Conservation (phyloP, 176 grass and related monocot genomes). For the Phoenix roebelenii region DNA sequence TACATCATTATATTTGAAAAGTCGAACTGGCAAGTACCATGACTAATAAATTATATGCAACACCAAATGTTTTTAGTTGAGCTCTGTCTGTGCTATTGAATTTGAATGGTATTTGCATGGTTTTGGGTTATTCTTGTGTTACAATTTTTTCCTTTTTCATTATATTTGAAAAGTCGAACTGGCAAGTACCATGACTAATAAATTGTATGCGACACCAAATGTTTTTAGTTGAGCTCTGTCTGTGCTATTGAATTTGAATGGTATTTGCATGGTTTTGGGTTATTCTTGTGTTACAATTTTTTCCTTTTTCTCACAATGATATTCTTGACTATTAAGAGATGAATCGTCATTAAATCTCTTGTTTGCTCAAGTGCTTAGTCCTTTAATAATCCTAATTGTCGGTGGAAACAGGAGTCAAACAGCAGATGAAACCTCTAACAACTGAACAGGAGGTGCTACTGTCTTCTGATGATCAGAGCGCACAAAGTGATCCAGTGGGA, state of each 20-base stretch:
- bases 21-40: conserved; percentile 1
- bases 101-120: no score
- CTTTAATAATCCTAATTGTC: background rate
- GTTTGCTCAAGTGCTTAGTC: no score
- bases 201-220: no score
- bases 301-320: conserved; percentile 1
- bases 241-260: no score
- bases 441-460: conserved; percentile 11
- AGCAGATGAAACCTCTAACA: conserved; percentile 28
- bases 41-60: no score
- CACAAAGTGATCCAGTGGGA: background rate
- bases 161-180: conserved; percentile 25
- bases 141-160: background rate
- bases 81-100: no score
- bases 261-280: no score
- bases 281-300: background rate
- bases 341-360: no score
- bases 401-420: conserved; percentile 32
- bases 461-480: conserved; percentile 12
- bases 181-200: no score
- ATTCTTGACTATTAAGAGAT: no score
- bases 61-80: no score
- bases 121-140: background rate
- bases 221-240: no score
- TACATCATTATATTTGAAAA: conserved; percentile 38